Evolutionary conservation across 805 yeast species (phyloP).

Genomic region (Kurtzmaniella cleridarum): DNA sequence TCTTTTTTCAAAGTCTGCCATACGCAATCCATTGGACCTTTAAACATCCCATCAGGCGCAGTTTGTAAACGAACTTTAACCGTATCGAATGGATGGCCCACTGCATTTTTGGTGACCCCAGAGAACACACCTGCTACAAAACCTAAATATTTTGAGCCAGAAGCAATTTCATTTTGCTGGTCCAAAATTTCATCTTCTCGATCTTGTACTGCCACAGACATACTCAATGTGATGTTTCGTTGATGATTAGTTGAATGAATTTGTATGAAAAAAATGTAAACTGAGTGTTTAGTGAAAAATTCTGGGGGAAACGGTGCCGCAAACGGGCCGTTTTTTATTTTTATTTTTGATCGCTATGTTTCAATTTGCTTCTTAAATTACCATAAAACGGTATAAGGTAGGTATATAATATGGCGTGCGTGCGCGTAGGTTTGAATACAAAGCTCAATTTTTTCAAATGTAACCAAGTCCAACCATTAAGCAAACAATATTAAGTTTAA

Average conservation of each 20-base stretch:
- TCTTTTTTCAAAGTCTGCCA: conserved; percentile 65
- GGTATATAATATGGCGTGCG: too few species aligned
- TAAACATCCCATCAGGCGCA: conserved; percentile 53
- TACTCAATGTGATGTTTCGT: conserved; percentile 3
- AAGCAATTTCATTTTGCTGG: not conserved
- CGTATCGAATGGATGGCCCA: conserved; percentile 92
- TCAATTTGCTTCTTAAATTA: too few species aligned
- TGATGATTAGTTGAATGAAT: not conserved
- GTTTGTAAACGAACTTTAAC: conserved; percentile 83
- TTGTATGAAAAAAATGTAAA: not conserved
- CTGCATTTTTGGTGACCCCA: conserved; percentile 81
- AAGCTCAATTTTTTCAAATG: too few species aligned
- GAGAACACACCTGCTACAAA: conserved; percentile 86
- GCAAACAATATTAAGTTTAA: too few species aligned
- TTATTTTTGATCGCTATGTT: too few species aligned
- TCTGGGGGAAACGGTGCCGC: not conserved
- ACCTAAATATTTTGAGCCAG: conserved; percentile 57
- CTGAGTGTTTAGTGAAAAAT: not conserved
- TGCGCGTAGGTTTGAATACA: too few species aligned
- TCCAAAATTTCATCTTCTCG: conserved; percentile 20
- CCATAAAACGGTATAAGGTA: too few species aligned
- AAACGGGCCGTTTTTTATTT: not conserved
- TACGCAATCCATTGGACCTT: conserved; percentile 80
- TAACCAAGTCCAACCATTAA: too few species aligned
- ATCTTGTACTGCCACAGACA: conserved; percentile 23